These are phyloP conservation scores for Endocalyx cinctus DNA, from an alignment of 2,329 filamentous ascomycete species.

Conservation along the genomic window DNA sequence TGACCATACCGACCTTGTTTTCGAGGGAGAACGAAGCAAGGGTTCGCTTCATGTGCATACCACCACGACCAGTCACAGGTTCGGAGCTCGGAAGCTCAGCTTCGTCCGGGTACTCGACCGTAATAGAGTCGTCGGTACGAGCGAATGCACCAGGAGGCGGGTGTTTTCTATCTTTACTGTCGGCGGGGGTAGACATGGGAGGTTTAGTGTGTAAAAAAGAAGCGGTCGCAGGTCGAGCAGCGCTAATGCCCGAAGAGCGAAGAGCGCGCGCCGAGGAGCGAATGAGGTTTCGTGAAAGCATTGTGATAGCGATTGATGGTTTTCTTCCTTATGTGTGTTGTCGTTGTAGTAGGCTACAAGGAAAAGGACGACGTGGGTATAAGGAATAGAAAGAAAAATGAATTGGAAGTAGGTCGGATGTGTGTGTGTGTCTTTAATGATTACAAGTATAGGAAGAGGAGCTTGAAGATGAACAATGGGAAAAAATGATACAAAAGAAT, in stretches of 20 bases:
- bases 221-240: constrained; percentile 13
- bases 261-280: constrained; percentile 16
- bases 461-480: constrained; percentile 5
- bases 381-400: constrained; percentile 4
- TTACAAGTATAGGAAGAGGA: constrained; percentile 4
- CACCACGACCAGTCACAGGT: constrained; percentile 71
- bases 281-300: constrained; percentile 15
- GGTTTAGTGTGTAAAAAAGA: constrained; percentile 23
- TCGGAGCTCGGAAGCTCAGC: constrained; percentile 65
- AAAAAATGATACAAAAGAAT: not conserved
- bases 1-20: constrained; percentile 77
- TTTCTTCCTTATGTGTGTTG: constrained; percentile 3
- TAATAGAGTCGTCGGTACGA: constrained; percentile 73
- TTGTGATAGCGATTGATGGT: constrained; percentile 7
- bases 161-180: constrained; percentile 24
- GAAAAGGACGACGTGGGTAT: too few relatives aligned
- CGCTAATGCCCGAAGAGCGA: constrained; percentile 13
- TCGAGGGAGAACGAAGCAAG: constrained; percentile 83
- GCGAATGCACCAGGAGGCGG: constrained; percentile 59
- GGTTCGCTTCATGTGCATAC: constrained; percentile 78
- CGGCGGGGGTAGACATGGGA: constrained; percentile 14
- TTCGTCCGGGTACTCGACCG: constrained; percentile 74
- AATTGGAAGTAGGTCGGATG: not conserved
- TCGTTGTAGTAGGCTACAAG: too few relatives aligned
- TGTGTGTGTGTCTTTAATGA: constrained; percentile 1